Evolutionary conservation across 2,329 filamentous ascomycete genomes (phyloP).

Genomic region (Aspergillus fischeri): DNA sequence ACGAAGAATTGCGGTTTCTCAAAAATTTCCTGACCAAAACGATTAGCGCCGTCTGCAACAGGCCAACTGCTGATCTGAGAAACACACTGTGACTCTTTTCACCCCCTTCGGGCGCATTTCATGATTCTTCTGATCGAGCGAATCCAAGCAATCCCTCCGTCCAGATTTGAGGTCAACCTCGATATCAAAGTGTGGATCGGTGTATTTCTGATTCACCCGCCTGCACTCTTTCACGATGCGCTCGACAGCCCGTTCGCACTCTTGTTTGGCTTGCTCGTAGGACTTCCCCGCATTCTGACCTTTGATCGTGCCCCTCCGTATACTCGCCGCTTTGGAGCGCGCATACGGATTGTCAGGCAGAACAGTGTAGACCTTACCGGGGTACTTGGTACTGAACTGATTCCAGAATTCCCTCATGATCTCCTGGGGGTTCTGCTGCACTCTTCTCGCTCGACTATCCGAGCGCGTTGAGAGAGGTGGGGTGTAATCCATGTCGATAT

Average conservation of each 20-base stretch:
- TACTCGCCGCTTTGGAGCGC: slow-evolving; percentile 55
- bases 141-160: slow-evolving; percentile 50
- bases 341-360: slow-evolving; percentile 66
- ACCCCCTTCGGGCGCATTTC: slow-evolving; percentile 63
- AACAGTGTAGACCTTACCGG: slow-evolving; percentile 68
- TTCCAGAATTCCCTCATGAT: slow-evolving; percentile 69
- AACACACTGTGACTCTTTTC: slow-evolving; percentile 60
- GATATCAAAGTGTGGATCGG: slow-evolving; percentile 82
- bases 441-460: slow-evolving; percentile 29
- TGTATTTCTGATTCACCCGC: slow-evolving; percentile 78
- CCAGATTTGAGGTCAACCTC: slow-evolving; percentile 67
- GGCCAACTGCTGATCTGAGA: background rate
- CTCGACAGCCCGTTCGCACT: slow-evolving; percentile 60
- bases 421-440: slow-evolving; percentile 60
- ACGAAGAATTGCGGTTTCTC: slow-evolving; percentile 72
- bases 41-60: background rate
- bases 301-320: slow-evolving; percentile 51
- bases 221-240: slow-evolving; percentile 62
- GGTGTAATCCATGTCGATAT: slow-evolving; percentile 19
- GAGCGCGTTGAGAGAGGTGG: slow-evolving; percentile 30
- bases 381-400: slow-evolving; percentile 65
- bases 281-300: slow-evolving; percentile 60
- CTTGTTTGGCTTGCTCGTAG: slow-evolving; percentile 67
- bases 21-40: slow-evolving; percentile 63
- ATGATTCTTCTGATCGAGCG: slow-evolving; percentile 35